Percentiles rank a stretch among this genome's conserved stretches.
Evolutionary conservation across 129 eudicot species (phyloP).

Genomic region (Centaurea solstitialis): DNA sequence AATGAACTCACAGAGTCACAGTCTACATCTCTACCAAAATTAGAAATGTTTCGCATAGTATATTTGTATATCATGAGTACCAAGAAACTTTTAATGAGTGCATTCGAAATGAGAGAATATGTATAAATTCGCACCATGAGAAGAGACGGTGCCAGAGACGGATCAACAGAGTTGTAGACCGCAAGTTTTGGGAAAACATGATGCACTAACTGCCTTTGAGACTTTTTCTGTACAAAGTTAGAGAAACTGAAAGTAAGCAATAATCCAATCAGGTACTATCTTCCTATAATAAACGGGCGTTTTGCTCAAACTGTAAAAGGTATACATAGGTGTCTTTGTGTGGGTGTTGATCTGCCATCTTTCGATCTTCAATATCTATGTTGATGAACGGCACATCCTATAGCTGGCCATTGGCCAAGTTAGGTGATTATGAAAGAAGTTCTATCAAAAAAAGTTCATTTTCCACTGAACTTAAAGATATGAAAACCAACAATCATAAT

Average conservation of each 20-base stretch:
- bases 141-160: conserved; percentile 88
- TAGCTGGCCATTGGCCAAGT: background rate
- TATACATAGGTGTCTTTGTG: background rate
- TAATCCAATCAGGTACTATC: background rate
- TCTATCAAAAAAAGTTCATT: background rate
- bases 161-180: conserved; percentile 89
- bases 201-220: conserved; percentile 74
- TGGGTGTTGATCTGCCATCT: background rate
- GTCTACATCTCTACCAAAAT: background rate
- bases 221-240: conserved; percentile 59
- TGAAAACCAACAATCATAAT: background rate
- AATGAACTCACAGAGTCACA: background rate
- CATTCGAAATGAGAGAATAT: background rate
- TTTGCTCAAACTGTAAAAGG: background rate
- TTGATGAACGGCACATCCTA: background rate
- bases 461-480: background rate
- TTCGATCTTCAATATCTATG: background rate
- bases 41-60: background rate
- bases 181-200: conserved; percentile 92
- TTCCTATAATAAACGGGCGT: background rate
- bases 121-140: conserved; percentile 56
- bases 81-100: background rate
- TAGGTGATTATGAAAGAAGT: background rate
- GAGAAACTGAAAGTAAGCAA: conserved; percentile 16
- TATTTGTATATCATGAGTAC: background rate